These are phyloP conservation scores for Myriosclerotinia duriaeana DNA, from an alignment of 2,329 filamentous ascomycete species.

Conservation along the genomic window DNA sequence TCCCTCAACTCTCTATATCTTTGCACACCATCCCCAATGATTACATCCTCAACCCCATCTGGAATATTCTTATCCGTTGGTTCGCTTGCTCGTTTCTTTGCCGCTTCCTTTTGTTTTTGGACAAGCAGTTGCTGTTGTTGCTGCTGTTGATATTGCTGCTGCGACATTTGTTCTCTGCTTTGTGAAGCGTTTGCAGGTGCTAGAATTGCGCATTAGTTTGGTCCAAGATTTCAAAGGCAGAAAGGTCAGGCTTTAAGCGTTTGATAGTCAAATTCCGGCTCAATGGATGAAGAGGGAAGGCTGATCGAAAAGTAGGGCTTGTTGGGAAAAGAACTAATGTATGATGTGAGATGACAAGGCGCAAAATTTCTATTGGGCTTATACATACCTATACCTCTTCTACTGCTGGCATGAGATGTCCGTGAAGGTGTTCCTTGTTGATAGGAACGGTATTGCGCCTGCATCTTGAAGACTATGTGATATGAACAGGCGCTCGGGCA, in stretches of 20 bases:
- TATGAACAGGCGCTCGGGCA: background rate
- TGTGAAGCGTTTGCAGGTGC: slow-evolving; percentile 46
- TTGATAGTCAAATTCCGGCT: background rate
- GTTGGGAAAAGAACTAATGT: slow-evolving; percentile 40
- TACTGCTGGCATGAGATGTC: slow-evolving; percentile 37
- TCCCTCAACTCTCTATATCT: slow-evolving; percentile 84
- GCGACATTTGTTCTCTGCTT: slow-evolving; percentile 17
- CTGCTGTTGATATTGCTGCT: slow-evolving; percentile 19
- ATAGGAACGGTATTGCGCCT: slow-evolving; percentile 24
- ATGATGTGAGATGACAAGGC: slow-evolving; percentile 27
- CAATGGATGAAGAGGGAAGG: background rate
- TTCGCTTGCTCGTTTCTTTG: slow-evolving; percentile 79
- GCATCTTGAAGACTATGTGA: slow-evolving; percentile 16
- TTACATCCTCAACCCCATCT: slow-evolving; percentile 79
- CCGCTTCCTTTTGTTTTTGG: slow-evolving; percentile 58
- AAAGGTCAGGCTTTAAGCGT: background rate
- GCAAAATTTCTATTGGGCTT: slow-evolving; percentile 24
- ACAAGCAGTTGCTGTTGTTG: slow-evolving; percentile 31
- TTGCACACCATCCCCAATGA: slow-evolving; percentile 77
- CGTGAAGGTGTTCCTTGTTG: slow-evolving; percentile 31
- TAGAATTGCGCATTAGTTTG: slow-evolving; percentile 22
- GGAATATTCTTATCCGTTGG: slow-evolving; percentile 95
- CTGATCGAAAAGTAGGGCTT: background rate
- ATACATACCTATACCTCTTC: slow-evolving; percentile 42
- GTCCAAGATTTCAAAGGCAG: background rate